Evolutionary conservation across 768 basidiomycete species (phyloP), one percentile per base, ranked within the genome.

Genomic region (Amanita subjunquillea): DNA sequence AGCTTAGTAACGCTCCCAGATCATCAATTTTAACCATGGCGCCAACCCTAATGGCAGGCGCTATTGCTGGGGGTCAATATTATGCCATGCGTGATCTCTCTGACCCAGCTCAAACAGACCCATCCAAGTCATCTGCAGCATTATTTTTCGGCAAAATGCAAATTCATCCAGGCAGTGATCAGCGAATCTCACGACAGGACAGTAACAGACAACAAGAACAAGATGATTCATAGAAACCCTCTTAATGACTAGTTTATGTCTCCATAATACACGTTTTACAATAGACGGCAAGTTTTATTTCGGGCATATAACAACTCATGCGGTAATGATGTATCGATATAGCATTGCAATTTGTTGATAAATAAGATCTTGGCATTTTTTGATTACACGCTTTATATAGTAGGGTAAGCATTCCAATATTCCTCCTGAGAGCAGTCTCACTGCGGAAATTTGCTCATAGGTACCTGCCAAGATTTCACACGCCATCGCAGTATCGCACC

Each of bases 91-190:
- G 60, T 34, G 75, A 78, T 3, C 70, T 88, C 6, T 83, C 84
- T 1, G 85, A 92, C 65, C 90, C 89, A 30, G 80, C 87, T 25
- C 74, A 79, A 48, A 70, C 74, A 53, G 86, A 91, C 64, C 88
- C 91, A 13, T 89, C 90, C 30, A 77, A 76, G 63, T 85, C 88
- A 8, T 85, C 88, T 29, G 83, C 88, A 8, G 88, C 87, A 2
- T 72, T 92, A 6, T 90, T 83, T 83, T 82, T 87, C 64, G 91
- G 91, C 56, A 87, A 79, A 66, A 72, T 92, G 13, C 90, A 91
- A 64, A 71, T 95, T 5, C 93, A 96, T 62, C 92, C 92, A 0
- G 89, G 88, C 36, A 80, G 87, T 54, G 90, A 94, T 59, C 72
- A 42, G 30, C 34, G 20, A 43, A 27, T 51, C 32, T 25, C 42